These are phyloP conservation scores for Alternaria infectoria DNA, from an alignment of 2,329 filamentous ascomycete species.

Conservation along the genomic window DNA sequence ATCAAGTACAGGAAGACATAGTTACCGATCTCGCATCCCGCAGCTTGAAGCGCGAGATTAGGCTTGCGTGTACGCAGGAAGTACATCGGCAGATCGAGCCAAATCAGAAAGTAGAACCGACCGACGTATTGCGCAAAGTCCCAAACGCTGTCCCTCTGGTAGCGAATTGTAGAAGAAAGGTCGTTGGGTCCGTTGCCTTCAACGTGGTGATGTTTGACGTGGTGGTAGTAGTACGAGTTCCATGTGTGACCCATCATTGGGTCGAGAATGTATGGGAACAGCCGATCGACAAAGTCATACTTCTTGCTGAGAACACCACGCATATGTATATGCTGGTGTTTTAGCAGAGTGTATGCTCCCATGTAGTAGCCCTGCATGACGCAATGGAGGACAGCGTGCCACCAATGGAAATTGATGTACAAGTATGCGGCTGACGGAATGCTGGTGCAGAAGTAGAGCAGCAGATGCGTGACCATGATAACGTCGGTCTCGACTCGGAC, in stretches of 20 bases:
- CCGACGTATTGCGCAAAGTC: constrained; percentile 76
- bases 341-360: constrained; percentile 79
- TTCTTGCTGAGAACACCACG: constrained; percentile 68
- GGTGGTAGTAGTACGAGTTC: constrained; percentile 86
- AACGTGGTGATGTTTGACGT: constrained; percentile 85
- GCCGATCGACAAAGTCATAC: constrained; percentile 63
- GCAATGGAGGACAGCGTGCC: constrained; percentile 70
- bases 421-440: constrained; percentile 72
- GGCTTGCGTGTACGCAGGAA: constrained; percentile 70
- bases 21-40: constrained; percentile 66
- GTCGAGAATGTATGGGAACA: constrained; percentile 76
- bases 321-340: constrained; percentile 85
- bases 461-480: constrained; percentile 76
- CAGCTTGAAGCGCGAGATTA: constrained; percentile 61
- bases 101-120: constrained; percentile 75
- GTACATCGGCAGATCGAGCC: constrained; percentile 77
- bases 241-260: constrained; percentile 83
- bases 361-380: constrained; percentile 72
- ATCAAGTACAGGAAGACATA: constrained; percentile 57
- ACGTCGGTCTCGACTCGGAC: constrained; percentile 75
- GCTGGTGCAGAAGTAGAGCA: constrained; percentile 73
- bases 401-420: constrained; percentile 69
- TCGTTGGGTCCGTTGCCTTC: constrained; percentile 81
- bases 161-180: constrained; percentile 76
- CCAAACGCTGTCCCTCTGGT: constrained; percentile 71